Conservation (phyloP, 2,329 filamentous ascomycete species). For the Claviceps capensis region DNA sequence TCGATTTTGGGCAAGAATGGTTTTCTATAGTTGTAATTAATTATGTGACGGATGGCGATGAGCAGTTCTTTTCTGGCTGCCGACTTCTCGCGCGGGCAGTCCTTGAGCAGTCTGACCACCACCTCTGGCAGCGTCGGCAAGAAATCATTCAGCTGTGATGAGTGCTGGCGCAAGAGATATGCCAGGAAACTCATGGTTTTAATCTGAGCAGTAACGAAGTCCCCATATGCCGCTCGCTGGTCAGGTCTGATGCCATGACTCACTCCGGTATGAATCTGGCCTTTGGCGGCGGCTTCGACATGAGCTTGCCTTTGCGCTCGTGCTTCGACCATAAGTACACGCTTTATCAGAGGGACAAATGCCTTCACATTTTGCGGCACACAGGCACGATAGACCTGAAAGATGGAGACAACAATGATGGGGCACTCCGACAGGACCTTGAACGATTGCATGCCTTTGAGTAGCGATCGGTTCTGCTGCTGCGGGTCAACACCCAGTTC, state of each 20-base stretch:
- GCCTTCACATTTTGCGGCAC: constrained; percentile 76
- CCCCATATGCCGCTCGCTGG: constrained; percentile 85
- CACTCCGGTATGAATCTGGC: constrained; percentile 80
- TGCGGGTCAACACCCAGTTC: constrained; percentile 73
- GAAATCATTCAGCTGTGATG: constrained; percentile 78
- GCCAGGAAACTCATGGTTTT: constrained; percentile 99
- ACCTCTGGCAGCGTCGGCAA: constrained; percentile 74
- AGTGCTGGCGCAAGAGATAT: constrained; percentile 79
- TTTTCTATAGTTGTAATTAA: constrained; percentile 96
- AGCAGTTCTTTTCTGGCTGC: constrained; percentile 86
- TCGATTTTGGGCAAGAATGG: constrained; percentile 94
- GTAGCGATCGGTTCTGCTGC: constrained; percentile 64
- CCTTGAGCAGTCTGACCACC: constrained; percentile 78
- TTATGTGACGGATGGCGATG: constrained; percentile 93
- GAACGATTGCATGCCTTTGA: constrained; percentile 97
- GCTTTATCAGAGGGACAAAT: constrained; percentile 90
- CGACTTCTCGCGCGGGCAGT: constrained; percentile 90
- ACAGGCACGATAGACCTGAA: constrained; percentile 75
- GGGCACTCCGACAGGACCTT: constrained; percentile 96
- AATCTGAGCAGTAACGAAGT: constrained; percentile 95
- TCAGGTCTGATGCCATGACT: constrained; percentile 68
- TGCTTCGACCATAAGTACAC: constrained; percentile 75
- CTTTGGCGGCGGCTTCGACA: constrained; percentile 63
- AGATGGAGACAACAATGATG: constrained; percentile 96
- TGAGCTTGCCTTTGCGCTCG: constrained; percentile 90